These are phyloP conservation scores for Thermochaetoides thermophila DNA, from an alignment of 495 filamentous ascomycete genomes.

Conservation along the genomic window DNA sequence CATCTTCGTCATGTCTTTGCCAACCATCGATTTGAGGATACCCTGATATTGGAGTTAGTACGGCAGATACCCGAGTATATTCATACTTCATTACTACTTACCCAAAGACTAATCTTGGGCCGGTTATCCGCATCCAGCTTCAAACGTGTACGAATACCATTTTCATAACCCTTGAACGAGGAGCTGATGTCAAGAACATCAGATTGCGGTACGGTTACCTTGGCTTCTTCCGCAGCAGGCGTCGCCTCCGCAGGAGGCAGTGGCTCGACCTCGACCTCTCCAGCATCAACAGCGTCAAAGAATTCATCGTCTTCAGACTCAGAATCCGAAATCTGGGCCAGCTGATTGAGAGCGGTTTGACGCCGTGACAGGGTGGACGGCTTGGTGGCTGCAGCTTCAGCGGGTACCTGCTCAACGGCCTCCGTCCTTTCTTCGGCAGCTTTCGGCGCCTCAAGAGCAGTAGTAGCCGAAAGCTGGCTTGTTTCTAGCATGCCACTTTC, in stretches of 20 bases:
- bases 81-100: conserved; percentile 34
- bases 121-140: conserved; percentile 87
- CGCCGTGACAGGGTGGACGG: conserved; percentile 29
- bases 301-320: conserved; percentile 86
- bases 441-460: conserved; percentile 15
- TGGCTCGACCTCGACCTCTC: conserved; percentile 63
- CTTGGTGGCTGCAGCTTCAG: conserved; percentile 21
- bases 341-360: conserved; percentile 43
- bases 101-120: conserved; percentile 92
- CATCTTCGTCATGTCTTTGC: conserved; percentile 99
- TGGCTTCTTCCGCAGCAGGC: conserved; percentile 25
- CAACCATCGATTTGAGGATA: conserved; percentile 98
- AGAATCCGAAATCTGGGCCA: conserved; percentile 56
- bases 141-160: conserved; percentile 58
- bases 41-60: conserved; percentile 48
- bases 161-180: conserved; percentile 84
- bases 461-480: conserved; percentile 24
- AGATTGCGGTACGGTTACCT: conserved; percentile 26
- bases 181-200: conserved; percentile 47
- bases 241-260: conserved; percentile 33
- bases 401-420: conserved; percentile 12
- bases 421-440: conserved; percentile 21
- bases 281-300: conserved; percentile 91
- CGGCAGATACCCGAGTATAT: not conserved
- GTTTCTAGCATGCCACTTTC: conserved; percentile 39